Percentiles rank a stretch among this genome's conserved stretches.
Evolutionary conservation across 192 early-diverging fungal genomes (phyloP).

Genomic region (Diversispora eburnea): DNA sequence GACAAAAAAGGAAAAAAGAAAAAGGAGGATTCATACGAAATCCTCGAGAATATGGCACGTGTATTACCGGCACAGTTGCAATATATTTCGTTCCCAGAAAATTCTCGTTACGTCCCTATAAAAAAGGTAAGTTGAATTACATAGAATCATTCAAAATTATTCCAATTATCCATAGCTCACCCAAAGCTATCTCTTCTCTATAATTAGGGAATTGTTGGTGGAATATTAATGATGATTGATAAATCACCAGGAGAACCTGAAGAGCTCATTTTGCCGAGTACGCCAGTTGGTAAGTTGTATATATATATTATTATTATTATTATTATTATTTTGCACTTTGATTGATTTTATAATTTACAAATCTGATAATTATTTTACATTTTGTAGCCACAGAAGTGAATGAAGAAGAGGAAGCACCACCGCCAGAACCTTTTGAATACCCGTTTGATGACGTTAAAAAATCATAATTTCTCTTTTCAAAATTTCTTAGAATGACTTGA

Average conservation of each 20-base stretch:
- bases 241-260: constrained; percentile 72
- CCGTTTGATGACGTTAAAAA: constrained; percentile 62
- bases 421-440: constrained; percentile 82
- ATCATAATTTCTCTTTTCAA: neutral
- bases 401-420: constrained; percentile 58
- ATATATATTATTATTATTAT: neutral
- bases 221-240: constrained; percentile 87
- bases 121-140: constrained; percentile 57
- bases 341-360: neutral
- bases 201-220: constrained; percentile 57
- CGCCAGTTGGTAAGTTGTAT: constrained; percentile 35
- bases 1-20: constrained; percentile 61
- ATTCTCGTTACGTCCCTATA: constrained; percentile 84
- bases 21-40: constrained; percentile 74
- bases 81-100: constrained; percentile 80
- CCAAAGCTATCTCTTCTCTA: too few species aligned
- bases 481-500: too few species aligned
- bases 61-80: constrained; percentile 85
- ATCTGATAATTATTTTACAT: neutral
- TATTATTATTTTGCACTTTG: neutral
- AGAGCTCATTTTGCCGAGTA: constrained; percentile 66
- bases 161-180: too few species aligned
- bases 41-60: constrained; percentile 82
- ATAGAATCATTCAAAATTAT: neutral
- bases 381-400: constrained; percentile 39